Evolutionary conservation across 2,329 filamentous ascomycete genomes (phyloP).

Genomic region (Trichoderma sp.): DNA sequence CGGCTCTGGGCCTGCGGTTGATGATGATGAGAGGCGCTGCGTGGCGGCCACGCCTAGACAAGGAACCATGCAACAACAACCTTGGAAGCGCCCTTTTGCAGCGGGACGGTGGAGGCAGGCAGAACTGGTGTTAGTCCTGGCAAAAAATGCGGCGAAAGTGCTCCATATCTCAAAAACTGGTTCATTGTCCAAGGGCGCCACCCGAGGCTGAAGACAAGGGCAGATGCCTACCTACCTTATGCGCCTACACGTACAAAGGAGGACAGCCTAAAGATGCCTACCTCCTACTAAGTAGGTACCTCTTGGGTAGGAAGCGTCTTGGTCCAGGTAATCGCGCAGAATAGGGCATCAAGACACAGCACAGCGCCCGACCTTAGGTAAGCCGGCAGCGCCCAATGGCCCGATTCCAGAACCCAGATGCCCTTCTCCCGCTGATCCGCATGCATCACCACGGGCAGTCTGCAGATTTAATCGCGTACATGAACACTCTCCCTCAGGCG

Average conservation of each 20-base stretch:
- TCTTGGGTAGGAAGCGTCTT: too few relatives aligned
- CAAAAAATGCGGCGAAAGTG: too few relatives aligned
- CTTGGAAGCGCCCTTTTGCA: background rate
- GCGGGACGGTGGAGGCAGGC: too few relatives aligned
- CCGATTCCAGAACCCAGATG: slow-evolving; percentile 1
- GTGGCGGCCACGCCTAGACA: slow-evolving; percentile 15
- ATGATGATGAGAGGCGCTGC: slow-evolving; percentile 23
- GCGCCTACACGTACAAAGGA: too few relatives aligned
- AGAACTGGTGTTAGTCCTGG: too few relatives aligned
- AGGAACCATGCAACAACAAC: slow-evolving; percentile 11
- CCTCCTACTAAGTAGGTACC: too few relatives aligned
- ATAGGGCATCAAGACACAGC: background rate
- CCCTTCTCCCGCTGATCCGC: slow-evolving; percentile 23
- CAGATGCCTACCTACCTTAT: too few relatives aligned
- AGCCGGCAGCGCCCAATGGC: background rate
- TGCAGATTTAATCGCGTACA: slow-evolving; percentile 24
- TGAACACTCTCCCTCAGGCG: background rate
- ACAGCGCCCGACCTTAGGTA: slow-evolving; percentile 1
- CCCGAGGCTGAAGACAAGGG: background rate
- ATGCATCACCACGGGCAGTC: slow-evolving; percentile 2
- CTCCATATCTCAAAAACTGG: too few relatives aligned
- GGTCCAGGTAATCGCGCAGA: background rate
- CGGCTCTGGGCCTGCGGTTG: slow-evolving; percentile 9
- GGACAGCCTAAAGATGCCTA: too few relatives aligned
- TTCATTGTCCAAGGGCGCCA: too few relatives aligned